Conservation (phyloP, 164 flowering plant species). For the Amborella trichopoda region DNA sequence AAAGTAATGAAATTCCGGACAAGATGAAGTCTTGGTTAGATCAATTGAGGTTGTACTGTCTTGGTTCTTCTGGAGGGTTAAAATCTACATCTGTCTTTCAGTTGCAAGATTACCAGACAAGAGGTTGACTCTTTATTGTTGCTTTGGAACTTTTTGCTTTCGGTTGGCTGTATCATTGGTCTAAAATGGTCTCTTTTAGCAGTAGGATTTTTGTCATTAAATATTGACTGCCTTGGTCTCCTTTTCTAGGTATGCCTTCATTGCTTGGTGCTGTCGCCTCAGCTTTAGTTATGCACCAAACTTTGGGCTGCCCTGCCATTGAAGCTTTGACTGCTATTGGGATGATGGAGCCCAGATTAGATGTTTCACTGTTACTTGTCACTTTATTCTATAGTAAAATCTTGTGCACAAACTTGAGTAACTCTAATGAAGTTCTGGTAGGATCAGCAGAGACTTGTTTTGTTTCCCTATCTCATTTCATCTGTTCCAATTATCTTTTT, state of each 20-base stretch:
- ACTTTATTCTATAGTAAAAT: conserved; percentile 51
- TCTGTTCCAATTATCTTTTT: too few species aligned
- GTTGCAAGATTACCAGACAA: conserved; percentile 20
- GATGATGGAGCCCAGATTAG: conserved; percentile 51
- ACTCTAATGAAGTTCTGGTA: conserved; percentile 36
- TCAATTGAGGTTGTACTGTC: conserved; percentile 30
- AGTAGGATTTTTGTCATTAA: too few species aligned
- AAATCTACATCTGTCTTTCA: conserved; percentile 29
- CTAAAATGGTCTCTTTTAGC: too few species aligned
- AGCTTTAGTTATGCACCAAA: conserved; percentile 50
- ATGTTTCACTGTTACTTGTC: conserved; percentile 49
- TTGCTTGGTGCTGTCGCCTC: conserved; percentile 40
- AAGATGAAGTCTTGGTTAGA: conserved; percentile 37
- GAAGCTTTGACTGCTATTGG: conserved; percentile 55
- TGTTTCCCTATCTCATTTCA: not conserved
- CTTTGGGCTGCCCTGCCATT: conserved; percentile 33
- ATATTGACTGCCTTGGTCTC: not conserved
- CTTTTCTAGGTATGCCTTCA: conserved; percentile 42
- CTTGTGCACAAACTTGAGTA: conserved; percentile 20
- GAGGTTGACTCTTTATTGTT: too few species aligned
- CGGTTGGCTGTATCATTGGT: too few species aligned
- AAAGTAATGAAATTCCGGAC: conserved; percentile 10
- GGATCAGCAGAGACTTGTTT: conserved; percentile 15
- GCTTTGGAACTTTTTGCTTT: too few species aligned
- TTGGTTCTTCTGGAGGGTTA: conserved; percentile 23